A percentile compares a stretch with the other conserved stretches of the same genome.
These are phyloP conservation scores for Aspergillus cejpii DNA, from an alignment of 2,329 filamentous ascomycete species.

Conservation along the genomic window DNA sequence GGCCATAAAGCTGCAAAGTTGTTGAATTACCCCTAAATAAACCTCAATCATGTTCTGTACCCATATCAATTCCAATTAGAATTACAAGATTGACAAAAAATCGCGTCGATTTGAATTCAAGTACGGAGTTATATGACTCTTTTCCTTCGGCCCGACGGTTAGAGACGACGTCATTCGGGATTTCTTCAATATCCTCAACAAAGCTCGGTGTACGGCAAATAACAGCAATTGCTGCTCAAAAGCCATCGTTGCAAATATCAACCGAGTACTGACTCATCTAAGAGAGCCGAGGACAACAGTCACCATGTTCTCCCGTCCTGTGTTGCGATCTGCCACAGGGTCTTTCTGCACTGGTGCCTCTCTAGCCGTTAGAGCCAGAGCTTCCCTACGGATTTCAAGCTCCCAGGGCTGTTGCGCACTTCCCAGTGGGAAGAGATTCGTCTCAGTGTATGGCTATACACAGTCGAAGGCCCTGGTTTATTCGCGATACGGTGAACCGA, in stretches of 20 bases:
- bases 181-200: constrained; percentile 4
- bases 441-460: constrained; percentile 46
- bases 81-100: no score
- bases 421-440: constrained; percentile 28
- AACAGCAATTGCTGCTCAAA: background rate
- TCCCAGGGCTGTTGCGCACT: constrained; percentile 7
- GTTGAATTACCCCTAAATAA: no score
- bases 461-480: constrained; percentile 47
- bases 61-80: no score
- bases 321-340: constrained; percentile 18
- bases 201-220: background rate
- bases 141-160: constrained; percentile 18
- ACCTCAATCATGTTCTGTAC: no score
- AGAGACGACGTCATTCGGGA: constrained; percentile 19
- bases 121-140: no score
- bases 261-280: no score
- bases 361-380: constrained; percentile 11
- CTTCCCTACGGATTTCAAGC: constrained; percentile 8
- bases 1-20: no score
- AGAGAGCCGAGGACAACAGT: background rate
- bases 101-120: no score
- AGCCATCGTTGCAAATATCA: no score
- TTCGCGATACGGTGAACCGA: constrained; percentile 44
- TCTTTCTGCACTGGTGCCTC: constrained; percentile 10
- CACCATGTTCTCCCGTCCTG: constrained; percentile 27